Conservation (phyloP, 148 eudicot genomes). For the Agrostemma githago region DNA sequence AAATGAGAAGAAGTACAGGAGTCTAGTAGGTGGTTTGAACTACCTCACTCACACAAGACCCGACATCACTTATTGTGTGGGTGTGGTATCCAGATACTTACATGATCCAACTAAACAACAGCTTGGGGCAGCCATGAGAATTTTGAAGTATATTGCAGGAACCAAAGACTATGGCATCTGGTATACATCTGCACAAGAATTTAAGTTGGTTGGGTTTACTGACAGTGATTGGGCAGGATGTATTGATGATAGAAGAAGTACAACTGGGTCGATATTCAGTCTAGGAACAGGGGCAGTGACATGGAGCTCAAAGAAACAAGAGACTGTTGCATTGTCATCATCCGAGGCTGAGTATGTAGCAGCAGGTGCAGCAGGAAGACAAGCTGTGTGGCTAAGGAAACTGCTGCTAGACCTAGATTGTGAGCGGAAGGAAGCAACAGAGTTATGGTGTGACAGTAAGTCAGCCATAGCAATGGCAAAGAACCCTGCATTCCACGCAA, state of each 20-base stretch:
- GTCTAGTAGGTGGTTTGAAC: constrained; percentile 1
- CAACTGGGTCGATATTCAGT: too few relatives aligned
- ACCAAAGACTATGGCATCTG: constrained; percentile 8
- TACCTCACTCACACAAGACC: constrained; percentile 6
- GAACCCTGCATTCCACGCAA: neutral
- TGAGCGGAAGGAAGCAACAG: neutral
- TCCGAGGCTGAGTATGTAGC: neutral
- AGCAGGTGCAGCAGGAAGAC: neutral
- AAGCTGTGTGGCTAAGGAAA: neutral
- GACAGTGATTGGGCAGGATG: too few relatives aligned
- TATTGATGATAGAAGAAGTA: too few relatives aligned
- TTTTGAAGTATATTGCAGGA: neutral
- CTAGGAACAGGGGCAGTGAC: too few relatives aligned
- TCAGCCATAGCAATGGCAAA: neutral
- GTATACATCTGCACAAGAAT: neutral
- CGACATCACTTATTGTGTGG: constrained; percentile 8
- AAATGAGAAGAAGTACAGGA: neutral
- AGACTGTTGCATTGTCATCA: neutral
- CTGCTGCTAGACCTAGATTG: neutral
- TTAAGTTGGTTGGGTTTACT: neutral
- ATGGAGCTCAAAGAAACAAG: too few relatives aligned
- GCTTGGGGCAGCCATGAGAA: neutral
- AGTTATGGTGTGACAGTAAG: neutral
- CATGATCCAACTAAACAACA: constrained; percentile 13
- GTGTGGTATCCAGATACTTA: neutral